A percentile compares a stretch with the other conserved stretches of the same genome.
Conservation (phyloP, 345 rosid genomes). For the Euphorbia tirucalli region DNA sequence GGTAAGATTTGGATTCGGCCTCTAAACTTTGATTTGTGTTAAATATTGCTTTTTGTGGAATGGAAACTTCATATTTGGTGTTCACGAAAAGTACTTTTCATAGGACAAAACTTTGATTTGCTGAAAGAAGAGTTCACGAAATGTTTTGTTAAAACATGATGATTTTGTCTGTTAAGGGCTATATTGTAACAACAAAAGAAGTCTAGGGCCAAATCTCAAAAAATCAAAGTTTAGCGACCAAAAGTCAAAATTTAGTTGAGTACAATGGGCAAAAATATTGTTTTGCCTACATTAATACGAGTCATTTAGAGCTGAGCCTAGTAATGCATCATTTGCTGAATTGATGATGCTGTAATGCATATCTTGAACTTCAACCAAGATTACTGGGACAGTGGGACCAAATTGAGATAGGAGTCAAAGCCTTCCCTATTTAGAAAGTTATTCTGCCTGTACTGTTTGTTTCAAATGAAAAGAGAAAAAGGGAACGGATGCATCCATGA, state of each 20-base stretch:
- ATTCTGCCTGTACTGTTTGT: background rate
- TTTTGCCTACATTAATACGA: background rate
- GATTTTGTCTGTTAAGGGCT: too few relatives aligned
- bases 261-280: background rate
- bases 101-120: too few relatives aligned
- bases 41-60: background rate
- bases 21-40: background rate
- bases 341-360: too few relatives aligned
- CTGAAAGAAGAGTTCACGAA: background rate
- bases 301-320: background rate
- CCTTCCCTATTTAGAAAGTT: background rate
- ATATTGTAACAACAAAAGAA: too few relatives aligned
- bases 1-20: background rate
- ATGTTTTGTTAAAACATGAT: background rate
- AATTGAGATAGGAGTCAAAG: too few relatives aligned
- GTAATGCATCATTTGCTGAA: background rate
- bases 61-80: background rate
- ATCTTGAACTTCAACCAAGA: background rate
- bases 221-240: too few relatives aligned
- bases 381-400: background rate
- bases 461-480: background rate
- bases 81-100: background rate
- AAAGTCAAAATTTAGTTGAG: background rate
- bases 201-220: background rate
- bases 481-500: background rate